Conservation (phyloP, 768 basidiomycete species). For the Lentinula sp. region DNA sequence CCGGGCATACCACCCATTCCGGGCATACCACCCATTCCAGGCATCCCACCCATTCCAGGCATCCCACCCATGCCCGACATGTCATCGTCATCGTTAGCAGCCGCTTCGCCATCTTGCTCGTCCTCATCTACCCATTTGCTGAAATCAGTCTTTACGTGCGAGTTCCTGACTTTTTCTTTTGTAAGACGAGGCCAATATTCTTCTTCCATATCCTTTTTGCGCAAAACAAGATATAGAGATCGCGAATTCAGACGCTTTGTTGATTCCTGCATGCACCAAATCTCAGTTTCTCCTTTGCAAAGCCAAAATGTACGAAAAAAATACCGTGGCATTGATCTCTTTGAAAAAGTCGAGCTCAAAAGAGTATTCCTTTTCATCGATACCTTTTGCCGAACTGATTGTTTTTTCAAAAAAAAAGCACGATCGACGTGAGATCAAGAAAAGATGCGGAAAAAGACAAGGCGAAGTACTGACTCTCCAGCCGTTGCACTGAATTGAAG, state of each 20-base stretch:
- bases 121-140: conserved; percentile 96
- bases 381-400: conserved; percentile 29
- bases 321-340: conserved; percentile 73
- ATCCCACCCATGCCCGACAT: conserved; percentile 46
- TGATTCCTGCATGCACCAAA: conserved; percentile 33
- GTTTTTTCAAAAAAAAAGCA: conserved; percentile 1
- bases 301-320: neutral
- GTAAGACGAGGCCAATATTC: conserved; percentile 95
- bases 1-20: conserved; percentile 40
- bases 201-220: conserved; percentile 68
- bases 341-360: conserved; percentile 74
- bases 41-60: conserved; percentile 53
- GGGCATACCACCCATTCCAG: conserved; percentile 52
- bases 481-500: conserved; percentile 63
- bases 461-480: conserved; percentile 44
- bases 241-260: conserved; percentile 60
- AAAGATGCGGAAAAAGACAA: neutral
- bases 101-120: conserved; percentile 71
- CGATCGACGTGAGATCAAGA: conserved; percentile 5
- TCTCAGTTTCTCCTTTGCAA: neutral
- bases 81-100: conserved; percentile 35
- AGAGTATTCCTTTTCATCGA: conserved; percentile 57
- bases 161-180: conserved; percentile 75
- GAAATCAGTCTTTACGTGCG: conserved; percentile 93
- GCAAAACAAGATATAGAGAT: conserved; percentile 58